phyloP scores from a whole-genome alignment of 2,329 filamentous ascomycete genomes.

The Neophaeococcomyces aloes region DNA sequence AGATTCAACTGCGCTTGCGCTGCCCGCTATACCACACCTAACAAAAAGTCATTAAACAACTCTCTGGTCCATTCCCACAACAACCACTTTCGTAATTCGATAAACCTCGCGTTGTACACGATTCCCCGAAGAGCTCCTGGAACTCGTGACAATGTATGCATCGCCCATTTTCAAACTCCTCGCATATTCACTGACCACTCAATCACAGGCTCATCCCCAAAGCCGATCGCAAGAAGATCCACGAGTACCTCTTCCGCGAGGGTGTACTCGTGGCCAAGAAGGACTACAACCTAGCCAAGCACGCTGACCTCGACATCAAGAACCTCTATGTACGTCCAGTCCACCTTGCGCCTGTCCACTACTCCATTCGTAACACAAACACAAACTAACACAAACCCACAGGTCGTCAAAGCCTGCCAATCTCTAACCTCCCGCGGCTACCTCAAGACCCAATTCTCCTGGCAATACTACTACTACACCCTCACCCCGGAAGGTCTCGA shows the following conservation, averaged over 20 bases:
- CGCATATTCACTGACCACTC: not conserved
- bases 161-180: no score
- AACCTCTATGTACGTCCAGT: constrained; percentile 68
- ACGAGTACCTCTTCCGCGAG: constrained; percentile 98
- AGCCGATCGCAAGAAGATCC: constrained; percentile 99
- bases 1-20: not conserved
- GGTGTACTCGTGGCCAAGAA: constrained; percentile 93
- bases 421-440: constrained; percentile 96
- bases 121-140: constrained; percentile 44
- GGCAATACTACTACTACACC: constrained; percentile 99
- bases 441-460: constrained; percentile 99
- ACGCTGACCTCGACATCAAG: constrained; percentile 97
- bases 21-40: not conserved
- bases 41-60: no score
- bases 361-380: constrained; percentile 6
- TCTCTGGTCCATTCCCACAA: constrained; percentile 1
- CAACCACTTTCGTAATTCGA: constrained; percentile 10
- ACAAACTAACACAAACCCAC: constrained; percentile 12
- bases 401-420: constrained; percentile 96
- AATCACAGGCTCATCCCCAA: constrained; percentile 86
- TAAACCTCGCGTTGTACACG: constrained; percentile 37
- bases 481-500: constrained; percentile 98
- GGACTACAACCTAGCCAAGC: constrained; percentile 97
- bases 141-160: constrained; percentile 42
- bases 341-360: not conserved